Conservation (phyloP, 1,284 basidiomycete species). For the Phlebopus sp. region DNA sequence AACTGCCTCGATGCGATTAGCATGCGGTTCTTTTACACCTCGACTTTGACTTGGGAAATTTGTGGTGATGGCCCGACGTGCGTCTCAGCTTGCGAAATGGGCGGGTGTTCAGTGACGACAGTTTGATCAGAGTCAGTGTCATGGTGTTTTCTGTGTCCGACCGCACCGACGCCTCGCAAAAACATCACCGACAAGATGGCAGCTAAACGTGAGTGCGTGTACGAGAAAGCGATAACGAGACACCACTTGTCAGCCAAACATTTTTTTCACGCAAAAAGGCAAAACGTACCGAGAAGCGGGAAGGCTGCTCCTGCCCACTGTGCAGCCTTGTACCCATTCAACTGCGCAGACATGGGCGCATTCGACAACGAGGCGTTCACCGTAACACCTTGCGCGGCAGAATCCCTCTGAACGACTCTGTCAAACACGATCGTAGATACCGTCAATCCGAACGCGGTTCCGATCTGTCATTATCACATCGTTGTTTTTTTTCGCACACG, state of each 20-base stretch:
- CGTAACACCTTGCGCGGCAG: conserved; percentile 31
- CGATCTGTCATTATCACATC: conserved; percentile 56
- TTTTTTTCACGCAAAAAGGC: neutral
- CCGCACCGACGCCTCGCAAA: conserved; percentile 57
- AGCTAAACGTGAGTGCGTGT: conserved; percentile 33
- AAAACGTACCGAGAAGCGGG: conserved; percentile 47
- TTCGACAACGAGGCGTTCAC: conserved; percentile 29
- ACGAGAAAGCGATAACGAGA: neutral
- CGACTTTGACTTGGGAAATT: too few species aligned
- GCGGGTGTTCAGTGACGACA: conserved; percentile 11
- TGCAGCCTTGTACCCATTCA: conserved; percentile 57
- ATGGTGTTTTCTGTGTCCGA: conserved; percentile 38
- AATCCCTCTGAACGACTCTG: conserved; percentile 38
- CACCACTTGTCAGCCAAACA: conserved; percentile 2
- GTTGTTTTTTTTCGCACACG: conserved; percentile 38
- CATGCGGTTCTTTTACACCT: too few species aligned
- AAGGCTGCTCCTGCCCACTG: conserved; percentile 67
- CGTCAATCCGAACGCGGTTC: conserved; percentile 73
- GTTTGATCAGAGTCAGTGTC: conserved; percentile 22
- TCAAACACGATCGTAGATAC: conserved; percentile 74
- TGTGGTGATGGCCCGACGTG: too few species aligned
- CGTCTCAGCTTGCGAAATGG: neutral
- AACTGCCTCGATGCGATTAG: too few species aligned
- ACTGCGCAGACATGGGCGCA: conserved; percentile 38
- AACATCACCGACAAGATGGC: conserved; percentile 48